Base-by-base conservation (phyloP, 306 rosid species). In the Vicia villosa region DNA sequence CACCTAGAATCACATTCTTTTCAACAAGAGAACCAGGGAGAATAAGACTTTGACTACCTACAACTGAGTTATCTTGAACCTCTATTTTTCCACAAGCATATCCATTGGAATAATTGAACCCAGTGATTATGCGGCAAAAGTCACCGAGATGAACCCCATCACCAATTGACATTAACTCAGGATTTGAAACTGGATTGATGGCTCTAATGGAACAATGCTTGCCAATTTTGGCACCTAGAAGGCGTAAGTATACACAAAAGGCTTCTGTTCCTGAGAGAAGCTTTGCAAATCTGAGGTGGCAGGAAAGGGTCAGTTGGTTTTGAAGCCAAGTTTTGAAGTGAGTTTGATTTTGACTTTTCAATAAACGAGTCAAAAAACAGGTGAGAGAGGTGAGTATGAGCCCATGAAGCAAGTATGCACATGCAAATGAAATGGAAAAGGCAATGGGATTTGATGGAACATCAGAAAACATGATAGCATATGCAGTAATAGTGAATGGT, bases 221-320 rank as follows among this genome's bases (percentile, higher is more conserved):
- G 30, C 98, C 98, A 47, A 93, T 77, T 73, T 80, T 81, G 15
- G 98, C 91, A 37, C 98, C 98, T 6, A 90, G 24, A 81, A 88
- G 88, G 79, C 98, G 93, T 71, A 93, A 76, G 75, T 88, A 93
- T 47, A 88, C 37, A 72, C 96, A 86, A 76, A 90, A 86, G 37
- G 91, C 96, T 78, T 93, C 98, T 56, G 98, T 93, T 73, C 98
- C 96, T 5, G 96, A 88, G 56, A 93, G 63, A 75, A 93, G 85
- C 58, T 85, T 88, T 17, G 93, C 85, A 88, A 90, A 90, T 82
- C 91, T 85, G 32, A 83, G 84, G 75, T 93, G 96, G 77, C 96
- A 90, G 56, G 96, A 83, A 60, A 81, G 75, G 65, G 40, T 85
- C 47, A 90, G 73, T 62, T 85, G 81, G 59, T 84, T 66, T 50